Evolutionary conservation across 1,284 basidiomycete species (phyloP).

Genomic region (Trichosporon coremiiforme): DNA sequence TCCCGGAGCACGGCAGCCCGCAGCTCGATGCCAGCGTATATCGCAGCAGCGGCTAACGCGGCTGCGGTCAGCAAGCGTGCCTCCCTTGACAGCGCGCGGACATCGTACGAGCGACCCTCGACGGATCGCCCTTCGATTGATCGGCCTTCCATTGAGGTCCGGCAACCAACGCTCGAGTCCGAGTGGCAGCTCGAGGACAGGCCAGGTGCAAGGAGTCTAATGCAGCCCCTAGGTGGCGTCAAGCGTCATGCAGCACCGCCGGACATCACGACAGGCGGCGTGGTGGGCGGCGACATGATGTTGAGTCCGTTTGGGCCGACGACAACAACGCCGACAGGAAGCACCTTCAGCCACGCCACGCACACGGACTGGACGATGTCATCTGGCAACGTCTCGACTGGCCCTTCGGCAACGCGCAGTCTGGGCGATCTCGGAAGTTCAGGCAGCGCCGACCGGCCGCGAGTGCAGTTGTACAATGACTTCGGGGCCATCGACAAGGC

Average conservation of each 20-base stretch:
- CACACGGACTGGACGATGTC: not conserved
- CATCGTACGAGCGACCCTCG: not conserved
- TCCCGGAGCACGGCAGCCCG: not conserved
- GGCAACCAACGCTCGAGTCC: constrained; percentile 2
- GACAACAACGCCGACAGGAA: constrained; percentile 2
- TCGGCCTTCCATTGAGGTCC: not conserved
- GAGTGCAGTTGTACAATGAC: not conserved
- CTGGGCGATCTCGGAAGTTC: not conserved
- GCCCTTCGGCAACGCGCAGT: constrained; percentile 1
- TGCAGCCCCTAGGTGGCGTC: constrained; percentile 17
- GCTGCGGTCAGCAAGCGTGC: constrained; percentile 11
- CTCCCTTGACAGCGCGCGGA: constrained; percentile 10
- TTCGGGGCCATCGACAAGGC: constrained; percentile 11
- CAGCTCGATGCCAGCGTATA: not conserved
- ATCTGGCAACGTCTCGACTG: not conserved
- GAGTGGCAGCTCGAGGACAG: not conserved
- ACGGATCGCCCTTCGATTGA: not conserved
- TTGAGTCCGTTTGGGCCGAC: constrained; percentile 28
- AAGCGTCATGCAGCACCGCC: constrained; percentile 13
- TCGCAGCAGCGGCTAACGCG: constrained; percentile 16
- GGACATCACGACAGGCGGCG: not conserved
- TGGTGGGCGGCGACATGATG: constrained; percentile 30
- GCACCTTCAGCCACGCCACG: constrained; percentile 6
- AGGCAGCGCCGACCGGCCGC: not conserved
- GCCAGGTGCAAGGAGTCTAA: constrained; percentile 10